Conservation (phyloP, 129 eudicot genomes). For the Flaveria sonorensis region DNA sequence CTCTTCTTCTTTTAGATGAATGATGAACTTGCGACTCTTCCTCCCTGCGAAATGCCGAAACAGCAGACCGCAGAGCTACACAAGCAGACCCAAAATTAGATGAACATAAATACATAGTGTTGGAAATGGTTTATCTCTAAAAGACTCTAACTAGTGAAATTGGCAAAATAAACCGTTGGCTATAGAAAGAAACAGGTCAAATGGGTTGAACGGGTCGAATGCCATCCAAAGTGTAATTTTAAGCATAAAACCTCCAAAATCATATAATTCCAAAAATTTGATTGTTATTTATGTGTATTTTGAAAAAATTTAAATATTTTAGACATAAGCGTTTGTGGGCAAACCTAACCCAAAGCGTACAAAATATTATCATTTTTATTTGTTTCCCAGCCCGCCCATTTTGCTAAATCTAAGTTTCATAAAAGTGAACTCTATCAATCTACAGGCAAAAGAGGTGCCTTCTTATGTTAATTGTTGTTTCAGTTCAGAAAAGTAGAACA, state of each 20-base stretch:
- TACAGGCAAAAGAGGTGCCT: not conserved
- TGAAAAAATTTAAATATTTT: not conserved
- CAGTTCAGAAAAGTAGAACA: not conserved
- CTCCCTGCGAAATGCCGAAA: conserved; percentile 84
- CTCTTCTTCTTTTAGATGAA: conserved; percentile 67
- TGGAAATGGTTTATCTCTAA: not conserved
- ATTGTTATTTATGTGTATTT: not conserved
- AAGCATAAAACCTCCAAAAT: not conserved
- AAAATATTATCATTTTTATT: not conserved
- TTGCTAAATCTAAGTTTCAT: too few relatives aligned
- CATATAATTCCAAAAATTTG: not conserved
- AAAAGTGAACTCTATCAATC: not conserved
- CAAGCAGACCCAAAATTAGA: conserved; percentile 24
- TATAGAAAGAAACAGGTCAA: not conserved
- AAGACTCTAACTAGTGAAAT: not conserved
- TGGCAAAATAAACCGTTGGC: not conserved
- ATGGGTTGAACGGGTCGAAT: not conserved
- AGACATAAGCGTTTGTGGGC: not conserved
- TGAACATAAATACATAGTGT: not conserved
- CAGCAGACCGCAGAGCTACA: conserved; percentile 83
- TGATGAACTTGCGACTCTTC: conserved; percentile 64
- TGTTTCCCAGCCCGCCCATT: not conserved
- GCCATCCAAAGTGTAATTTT: not conserved
- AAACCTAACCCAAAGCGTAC: not conserved
- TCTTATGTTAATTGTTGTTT: not conserved